A percentile compares a stretch with the other conserved stretches of the same genome.
Evolutionary conservation across 805 yeast species (phyloP).

Genomic region (Metschnikowia drakensbergensis): DNA sequence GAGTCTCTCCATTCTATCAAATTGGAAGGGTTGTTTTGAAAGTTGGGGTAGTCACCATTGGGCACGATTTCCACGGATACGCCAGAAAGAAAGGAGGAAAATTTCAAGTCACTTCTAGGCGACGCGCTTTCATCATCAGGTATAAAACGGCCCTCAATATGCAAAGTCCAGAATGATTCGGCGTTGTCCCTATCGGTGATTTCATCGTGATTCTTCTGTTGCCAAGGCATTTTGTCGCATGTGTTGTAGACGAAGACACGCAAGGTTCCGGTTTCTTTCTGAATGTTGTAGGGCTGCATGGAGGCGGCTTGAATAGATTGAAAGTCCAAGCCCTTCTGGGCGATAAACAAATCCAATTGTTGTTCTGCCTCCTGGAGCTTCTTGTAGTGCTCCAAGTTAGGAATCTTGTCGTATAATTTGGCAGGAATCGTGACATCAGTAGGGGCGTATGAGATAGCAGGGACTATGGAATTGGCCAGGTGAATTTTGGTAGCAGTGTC

Average conservation of each 20-base stretch:
- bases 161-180: constrained; percentile 73
- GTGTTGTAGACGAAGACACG: constrained; percentile 82
- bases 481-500: constrained; percentile 29
- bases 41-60: constrained; percentile 36
- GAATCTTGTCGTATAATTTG: constrained; percentile 41
- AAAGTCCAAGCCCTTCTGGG: constrained; percentile 79
- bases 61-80: constrained; percentile 71
- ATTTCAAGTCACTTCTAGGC: constrained; percentile 13
- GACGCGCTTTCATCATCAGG: constrained; percentile 19
- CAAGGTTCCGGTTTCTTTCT: constrained; percentile 54
- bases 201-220: constrained; percentile 28
- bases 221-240: constrained; percentile 87
- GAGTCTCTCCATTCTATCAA: constrained; percentile 91
- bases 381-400: constrained; percentile 71
- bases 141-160: constrained; percentile 82
- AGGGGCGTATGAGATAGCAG: constrained; percentile 41
- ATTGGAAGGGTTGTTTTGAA: constrained; percentile 31
- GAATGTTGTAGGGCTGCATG: constrained; percentile 34
- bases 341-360: constrained; percentile 71
- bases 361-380: constrained; percentile 77
- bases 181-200: constrained; percentile 9
- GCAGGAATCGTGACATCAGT: constrained; percentile 40
- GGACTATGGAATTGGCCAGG: constrained; percentile 28
- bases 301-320: constrained; percentile 57
- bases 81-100: constrained; percentile 65